Evolutionary conservation across 345 rosid genomes (phyloP).

Genomic region (Bruguiera sexangula): DNA sequence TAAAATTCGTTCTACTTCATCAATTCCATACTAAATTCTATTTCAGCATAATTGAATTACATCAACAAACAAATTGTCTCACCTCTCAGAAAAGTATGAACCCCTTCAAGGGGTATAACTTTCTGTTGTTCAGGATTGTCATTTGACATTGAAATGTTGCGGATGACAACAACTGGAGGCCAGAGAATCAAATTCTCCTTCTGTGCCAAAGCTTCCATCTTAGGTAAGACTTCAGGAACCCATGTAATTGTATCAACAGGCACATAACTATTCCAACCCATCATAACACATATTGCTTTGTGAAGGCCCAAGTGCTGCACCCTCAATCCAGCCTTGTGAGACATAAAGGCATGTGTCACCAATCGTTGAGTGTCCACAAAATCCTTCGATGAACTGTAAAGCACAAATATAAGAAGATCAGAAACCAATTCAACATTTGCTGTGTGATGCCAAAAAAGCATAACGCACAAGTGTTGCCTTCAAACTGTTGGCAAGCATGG

Average conservation of each 20-base stretch:
- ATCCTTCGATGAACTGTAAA: conserved; percentile 49
- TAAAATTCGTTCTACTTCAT: neutral
- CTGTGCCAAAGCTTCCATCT: conserved; percentile 40
- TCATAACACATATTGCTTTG: conserved; percentile 50
- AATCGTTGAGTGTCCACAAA: conserved; percentile 46
- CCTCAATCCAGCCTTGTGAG: conserved; percentile 48
- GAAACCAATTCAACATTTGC: neutral
- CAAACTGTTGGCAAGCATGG: neutral
- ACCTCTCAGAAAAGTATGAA: conserved; percentile 53
- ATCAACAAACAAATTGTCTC: neutral
- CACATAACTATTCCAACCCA: conserved; percentile 49
- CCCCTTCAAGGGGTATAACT: conserved; percentile 43
- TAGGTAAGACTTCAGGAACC: conserved; percentile 41
- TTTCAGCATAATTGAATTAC: neutral
- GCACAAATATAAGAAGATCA: conserved; percentile 5
- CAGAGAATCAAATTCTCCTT: conserved; percentile 53
- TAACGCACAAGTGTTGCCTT: neutral
- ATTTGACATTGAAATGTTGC: conserved; percentile 49
- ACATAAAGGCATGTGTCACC: conserved; percentile 53
- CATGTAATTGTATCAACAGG: conserved; percentile 39
- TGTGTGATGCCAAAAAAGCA: neutral
- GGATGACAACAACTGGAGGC: conserved; percentile 47
- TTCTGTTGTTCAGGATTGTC: conserved; percentile 47
- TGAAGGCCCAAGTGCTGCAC: conserved; percentile 53
- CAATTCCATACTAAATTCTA: conserved; percentile 5